Base-by-base conservation (phyloP, 495 filamentous ascomycete species). In the Venustampulla echinocandica region DNA sequence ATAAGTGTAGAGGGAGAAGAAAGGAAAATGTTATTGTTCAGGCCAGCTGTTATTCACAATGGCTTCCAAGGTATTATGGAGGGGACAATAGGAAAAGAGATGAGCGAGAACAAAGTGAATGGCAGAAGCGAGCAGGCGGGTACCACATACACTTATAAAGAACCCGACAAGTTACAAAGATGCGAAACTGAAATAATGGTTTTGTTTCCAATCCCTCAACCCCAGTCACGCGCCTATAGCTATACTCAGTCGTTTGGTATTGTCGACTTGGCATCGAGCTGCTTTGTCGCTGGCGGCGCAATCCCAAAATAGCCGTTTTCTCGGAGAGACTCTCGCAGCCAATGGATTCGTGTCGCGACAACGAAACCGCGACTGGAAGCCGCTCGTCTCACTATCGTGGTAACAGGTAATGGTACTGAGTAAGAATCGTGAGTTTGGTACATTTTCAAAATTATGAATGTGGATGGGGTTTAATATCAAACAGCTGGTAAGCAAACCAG, bases 151-250 rank as follows among this genome's bases (percentile, higher is more conserved):
- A 33, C 38, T 17, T n/a, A 30, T n/a, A 30, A 30, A 27, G 39
- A 19, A 51, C 43, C 43, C 38, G 44, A 50, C 20, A 28, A 40
- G 18, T n/a, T 13, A 38, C 20, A 15, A 47, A 53, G 35, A 35
- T 46, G 5, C 25, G 44, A 58, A 52, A 58, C 51, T 44, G 39
- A 39, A 28, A 49, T n/a, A 36, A 41, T 9, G 39, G 17, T 38
- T 53, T 55, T 53, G 56, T 59, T 50, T 59, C 56, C n/a, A 47
- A 51, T 50, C 34, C 46, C 37, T 45, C 45, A 50, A 42, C 19
- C 14, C 27, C 10, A 32, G 34, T 39, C 43, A 47, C 25, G 46
- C 46, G 45, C 49, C 3, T 41, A 30, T 32, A 32, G 23, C 5
- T 41, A 30, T 38, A 37, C 30, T 10, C 37, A 19, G 14, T 24